Base-by-base conservation (phyloP, 768 basidiomycete genomes). In the Naganishia randhawae region DNA sequence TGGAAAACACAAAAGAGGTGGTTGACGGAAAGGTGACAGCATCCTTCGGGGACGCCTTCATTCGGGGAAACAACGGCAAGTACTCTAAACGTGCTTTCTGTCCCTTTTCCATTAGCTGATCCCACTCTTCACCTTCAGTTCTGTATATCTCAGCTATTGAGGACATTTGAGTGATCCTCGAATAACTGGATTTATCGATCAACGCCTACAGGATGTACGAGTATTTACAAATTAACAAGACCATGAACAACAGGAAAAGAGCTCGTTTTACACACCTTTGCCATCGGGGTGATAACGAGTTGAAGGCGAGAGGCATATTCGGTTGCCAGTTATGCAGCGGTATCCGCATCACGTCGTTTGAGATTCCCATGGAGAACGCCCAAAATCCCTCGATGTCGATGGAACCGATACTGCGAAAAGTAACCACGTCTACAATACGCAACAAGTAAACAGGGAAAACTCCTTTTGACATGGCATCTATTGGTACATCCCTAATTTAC, bases 1-100 rank as follows among this genome's bases (percentile, higher is more conserved):
- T 98, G 39, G 96, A 99, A 81, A 91, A 96, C 79, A 96, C 94
- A 3, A 92, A 96, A 81, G 96, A 99, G 81, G 87, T 93, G 79
- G 91, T 94, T 11, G 88, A 90, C 71, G 93, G 93, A 3, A 74
- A 81, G n/a, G 84, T 90, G 54, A 94, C 90, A 37, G 95, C 94
- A 76, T 85, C 84, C 69, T 97, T 95, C 74, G 93, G 95, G 1
- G 94, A 99, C 80, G 89, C 93, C 29, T 99, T 98, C 81, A 90
- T 99, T 14, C 63, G 78, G 39, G 78, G 78, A 10, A 79, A 79
- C 67, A 79, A 79, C 63, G 78, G 78, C 78, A 63, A 72, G 76
- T 71, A 13, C 1, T 16, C 25, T 1, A 17, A 16, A 22, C 11
- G 35, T 32, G 29, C 27, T 57, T 19, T 11, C 25, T 22, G 19